These are phyloP conservation scores for Exsudoporus frostii DNA, from an alignment of 768 basidiomycete genomes.

Conservation along the genomic window DNA sequence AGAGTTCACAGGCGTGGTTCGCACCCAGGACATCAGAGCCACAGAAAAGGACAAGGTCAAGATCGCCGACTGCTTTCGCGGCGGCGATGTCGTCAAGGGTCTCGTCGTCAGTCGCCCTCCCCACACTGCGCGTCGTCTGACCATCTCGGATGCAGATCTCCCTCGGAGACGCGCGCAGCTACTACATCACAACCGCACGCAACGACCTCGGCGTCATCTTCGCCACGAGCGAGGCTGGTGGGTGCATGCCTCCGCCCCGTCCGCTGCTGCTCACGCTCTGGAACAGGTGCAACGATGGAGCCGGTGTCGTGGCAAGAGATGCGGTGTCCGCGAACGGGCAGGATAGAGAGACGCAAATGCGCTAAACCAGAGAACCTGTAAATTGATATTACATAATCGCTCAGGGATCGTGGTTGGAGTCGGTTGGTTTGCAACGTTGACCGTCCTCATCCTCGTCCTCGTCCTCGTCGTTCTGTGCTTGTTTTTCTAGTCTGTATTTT, in stretches of 20 bases:
- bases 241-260: slow-evolving; percentile 16
- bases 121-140: slow-evolving; percentile 2
- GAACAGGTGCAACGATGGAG: slow-evolving; percentile 72
- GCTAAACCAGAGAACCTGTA: slow-evolving; percentile 75
- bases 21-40: slow-evolving; percentile 82
- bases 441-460: slow-evolving; percentile 1
- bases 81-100: slow-evolving; percentile 87
- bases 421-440: slow-evolving; percentile 12
- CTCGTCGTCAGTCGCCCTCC: slow-evolving; percentile 61
- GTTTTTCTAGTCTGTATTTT: slow-evolving; percentile 23
- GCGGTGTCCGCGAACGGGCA: slow-evolving; percentile 81
- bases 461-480: neutral
- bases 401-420: slow-evolving; percentile 16
- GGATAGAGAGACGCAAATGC: slow-evolving; percentile 78
- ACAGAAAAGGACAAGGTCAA: slow-evolving; percentile 90
- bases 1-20: slow-evolving; percentile 87
- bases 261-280: slow-evolving; percentile 1
- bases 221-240: slow-evolving; percentile 84
- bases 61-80: slow-evolving; percentile 87
- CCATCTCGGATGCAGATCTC: slow-evolving; percentile 60
- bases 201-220: slow-evolving; percentile 92
- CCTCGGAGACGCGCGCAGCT: slow-evolving; percentile 86
- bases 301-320: slow-evolving; percentile 90
- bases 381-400: slow-evolving; percentile 19
- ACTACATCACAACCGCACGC: slow-evolving; percentile 87